Evolutionary conservation across 1,139 yeast species (phyloP).

Genomic region (Yamadazyma blattariae): DNA sequence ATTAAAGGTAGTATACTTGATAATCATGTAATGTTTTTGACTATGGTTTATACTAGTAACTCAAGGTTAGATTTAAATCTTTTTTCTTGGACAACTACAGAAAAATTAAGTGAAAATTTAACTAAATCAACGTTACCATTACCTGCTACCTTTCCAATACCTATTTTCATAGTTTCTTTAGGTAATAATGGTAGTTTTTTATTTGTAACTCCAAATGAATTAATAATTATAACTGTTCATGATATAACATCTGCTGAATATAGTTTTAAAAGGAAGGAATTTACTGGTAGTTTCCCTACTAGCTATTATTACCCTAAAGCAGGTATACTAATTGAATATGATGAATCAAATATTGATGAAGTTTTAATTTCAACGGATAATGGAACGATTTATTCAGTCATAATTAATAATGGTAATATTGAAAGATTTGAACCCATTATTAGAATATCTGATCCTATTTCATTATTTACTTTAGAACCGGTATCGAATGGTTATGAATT

Average conservation of each 20-base stretch:
- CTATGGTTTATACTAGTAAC: slow-evolving; percentile 33
- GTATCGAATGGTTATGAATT: slow-evolving; percentile 18
- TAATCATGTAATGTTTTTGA: slow-evolving; percentile 33
- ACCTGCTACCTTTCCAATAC: slow-evolving; percentile 35
- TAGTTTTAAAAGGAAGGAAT: slow-evolving; percentile 21
- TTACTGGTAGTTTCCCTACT: slow-evolving; percentile 37
- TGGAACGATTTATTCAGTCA: slow-evolving; percentile 37
- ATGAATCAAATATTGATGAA: slow-evolving; percentile 25
- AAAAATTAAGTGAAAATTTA: slow-evolving; percentile 21
- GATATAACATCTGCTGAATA: slow-evolving; percentile 48
- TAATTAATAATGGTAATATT: slow-evolving; percentile 14
- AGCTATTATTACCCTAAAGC: slow-evolving; percentile 27
- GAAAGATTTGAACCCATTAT: slow-evolving; percentile 19
- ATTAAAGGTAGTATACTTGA: slow-evolving; percentile 21
- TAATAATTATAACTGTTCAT: slow-evolving; percentile 36
- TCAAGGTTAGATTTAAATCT: slow-evolving; percentile 37
- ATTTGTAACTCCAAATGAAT: slow-evolving; percentile 26
- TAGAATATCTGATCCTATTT: slow-evolving; percentile 30
- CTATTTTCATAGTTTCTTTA: slow-evolving; percentile 39
- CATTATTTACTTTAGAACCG: slow-evolving; percentile 30
- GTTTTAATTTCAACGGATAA: slow-evolving; percentile 39
- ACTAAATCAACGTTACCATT: slow-evolving; percentile 30
- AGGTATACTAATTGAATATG: slow-evolving; percentile 10
- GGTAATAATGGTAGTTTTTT: slow-evolving; percentile 31
- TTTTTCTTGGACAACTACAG: slow-evolving; percentile 40